phyloP scores from a whole-genome alignment of 345 rosid species.

The Leavenworthia alabamica region DNA sequence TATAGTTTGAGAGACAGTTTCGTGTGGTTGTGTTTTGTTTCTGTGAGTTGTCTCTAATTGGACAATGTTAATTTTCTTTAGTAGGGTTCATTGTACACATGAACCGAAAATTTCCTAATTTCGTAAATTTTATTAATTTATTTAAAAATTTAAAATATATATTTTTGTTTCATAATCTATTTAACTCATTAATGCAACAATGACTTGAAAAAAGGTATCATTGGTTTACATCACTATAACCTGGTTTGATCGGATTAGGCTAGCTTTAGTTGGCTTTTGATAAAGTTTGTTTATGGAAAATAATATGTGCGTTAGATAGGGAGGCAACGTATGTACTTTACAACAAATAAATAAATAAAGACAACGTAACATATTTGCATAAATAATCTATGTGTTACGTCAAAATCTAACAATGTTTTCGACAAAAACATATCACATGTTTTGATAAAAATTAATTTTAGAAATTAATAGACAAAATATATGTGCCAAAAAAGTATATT shows the following conservation, averaged over 20 bases:
- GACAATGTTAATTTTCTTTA: neutral
- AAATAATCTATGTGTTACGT: neutral
- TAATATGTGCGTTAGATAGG: neutral
- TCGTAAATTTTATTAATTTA: neutral
- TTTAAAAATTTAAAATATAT: too few relatives aligned
- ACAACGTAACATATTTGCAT: constrained; percentile 1
- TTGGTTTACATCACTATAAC: neutral
- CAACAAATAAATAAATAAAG: neutral
- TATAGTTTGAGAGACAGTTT: neutral
- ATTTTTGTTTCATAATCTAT: too few relatives aligned
- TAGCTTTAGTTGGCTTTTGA: neutral
- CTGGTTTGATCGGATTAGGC: neutral
- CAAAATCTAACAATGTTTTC: neutral
- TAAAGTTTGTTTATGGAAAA: neutral
- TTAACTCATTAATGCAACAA: neutral
- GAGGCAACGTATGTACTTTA: neutral
- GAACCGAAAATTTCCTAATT: neutral
- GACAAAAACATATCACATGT: neutral
- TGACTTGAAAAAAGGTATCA: constrained; percentile 9
- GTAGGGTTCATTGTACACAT: constrained; percentile 9
- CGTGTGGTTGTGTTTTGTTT: constrained; percentile 18
- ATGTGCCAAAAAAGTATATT: neutral
- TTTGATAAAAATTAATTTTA: neutral
- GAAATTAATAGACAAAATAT: neutral
- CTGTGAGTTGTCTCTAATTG: constrained; percentile 15